A percentile compares a stretch with the other conserved stretches of the same genome.
These are phyloP conservation scores for Coemansia sp. DNA, from an alignment of 371 early-diverging fungal species.

Conservation along the genomic window DNA sequence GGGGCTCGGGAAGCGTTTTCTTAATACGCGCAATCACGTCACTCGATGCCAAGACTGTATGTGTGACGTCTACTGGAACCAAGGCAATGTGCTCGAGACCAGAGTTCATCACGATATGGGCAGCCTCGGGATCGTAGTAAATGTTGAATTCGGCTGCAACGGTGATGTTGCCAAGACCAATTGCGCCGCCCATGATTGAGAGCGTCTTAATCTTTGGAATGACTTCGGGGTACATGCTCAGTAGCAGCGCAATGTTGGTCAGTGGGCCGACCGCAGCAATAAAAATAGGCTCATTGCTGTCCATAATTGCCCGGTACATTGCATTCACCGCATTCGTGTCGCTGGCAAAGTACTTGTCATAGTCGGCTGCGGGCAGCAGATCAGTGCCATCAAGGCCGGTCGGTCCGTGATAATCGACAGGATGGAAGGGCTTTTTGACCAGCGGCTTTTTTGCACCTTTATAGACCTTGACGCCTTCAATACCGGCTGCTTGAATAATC, in stretches of 20 bases:
- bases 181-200: slow-evolving; percentile 51
- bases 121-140: slow-evolving; percentile 50
- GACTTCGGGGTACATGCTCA: slow-evolving; percentile 48
- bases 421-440: slow-evolving; percentile 23
- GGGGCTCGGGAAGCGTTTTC: slow-evolving; percentile 4
- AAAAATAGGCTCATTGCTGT: slow-evolving; percentile 20
- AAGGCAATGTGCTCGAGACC: slow-evolving; percentile 24
- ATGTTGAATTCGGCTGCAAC: slow-evolving; percentile 51
- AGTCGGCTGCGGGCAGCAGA: slow-evolving; percentile 31
- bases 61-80: slow-evolving; percentile 51
- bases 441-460: slow-evolving; percentile 37
- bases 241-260: slow-evolving; percentile 52
- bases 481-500: slow-evolving; percentile 41
- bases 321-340: slow-evolving; percentile 33
- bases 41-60: slow-evolving; percentile 19
- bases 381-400: slow-evolving; percentile 40
- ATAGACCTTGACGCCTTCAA: slow-evolving; percentile 36
- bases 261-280: slow-evolving; percentile 49
- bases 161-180: slow-evolving; percentile 39
- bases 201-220: slow-evolving; percentile 36
- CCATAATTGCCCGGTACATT: slow-evolving; percentile 30
- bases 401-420: slow-evolving; percentile 40
- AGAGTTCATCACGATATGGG: slow-evolving; percentile 42
- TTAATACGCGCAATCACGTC: slow-evolving; percentile 27
- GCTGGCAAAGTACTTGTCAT: slow-evolving; percentile 9